Base-by-base conservation (phyloP, 495 filamentous ascomycete species). In the Pseudoneurospora amorphoporcata region DNA sequence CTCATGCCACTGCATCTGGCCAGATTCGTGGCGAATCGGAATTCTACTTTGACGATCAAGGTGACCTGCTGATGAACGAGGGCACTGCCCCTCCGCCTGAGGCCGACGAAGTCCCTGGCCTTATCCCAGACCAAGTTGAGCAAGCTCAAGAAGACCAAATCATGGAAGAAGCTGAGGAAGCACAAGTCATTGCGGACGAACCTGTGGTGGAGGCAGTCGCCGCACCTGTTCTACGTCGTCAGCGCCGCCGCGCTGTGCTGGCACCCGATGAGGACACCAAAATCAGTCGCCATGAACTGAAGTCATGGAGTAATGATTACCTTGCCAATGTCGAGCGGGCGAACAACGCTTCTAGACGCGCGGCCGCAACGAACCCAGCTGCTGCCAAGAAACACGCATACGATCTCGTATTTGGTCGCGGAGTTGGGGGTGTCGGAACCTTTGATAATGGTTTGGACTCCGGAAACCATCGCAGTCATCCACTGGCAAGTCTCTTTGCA, bases 231-330 rank as follows among this genome's bases (percentile, higher is more conserved):
- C 75, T 65, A 68, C 76, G 76, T 73, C 76, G 76, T 72, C 74
- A 72, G 75, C 72, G 74, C 72, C 73, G 77, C 77, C 75, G 73
- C 38, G 43, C 75, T 71, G 12, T 78, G 68, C 9, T 81, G 40
- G 72, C 73, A 29, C 76, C 80, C 3, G 89, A 88, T 72, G 73
- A 77, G 10, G 77, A 77, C 23, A 85, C 81, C 2, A 79, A 87
- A 37, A 75, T 93, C 32, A 84, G 85, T 68, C 88, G 87, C 72
- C 76, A 77, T 10, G 85, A 87, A 14, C 77, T 93, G 17, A 86
- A 83, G 10, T 74, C 81, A n/a, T 90, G 89, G 88, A 86, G 87
- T 70, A 76, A 83, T 0, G 79, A 89, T 39, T 94, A 94, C 70
- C 68, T 87, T 41, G 70, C 76, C 1, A 87, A 87, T 65, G 90